Percentiles rank a stretch among this genome's conserved stretches.
Conservation (phyloP, 2,329 filamentous ascomycete species). For the Pyrenochaeta sp. region DNA sequence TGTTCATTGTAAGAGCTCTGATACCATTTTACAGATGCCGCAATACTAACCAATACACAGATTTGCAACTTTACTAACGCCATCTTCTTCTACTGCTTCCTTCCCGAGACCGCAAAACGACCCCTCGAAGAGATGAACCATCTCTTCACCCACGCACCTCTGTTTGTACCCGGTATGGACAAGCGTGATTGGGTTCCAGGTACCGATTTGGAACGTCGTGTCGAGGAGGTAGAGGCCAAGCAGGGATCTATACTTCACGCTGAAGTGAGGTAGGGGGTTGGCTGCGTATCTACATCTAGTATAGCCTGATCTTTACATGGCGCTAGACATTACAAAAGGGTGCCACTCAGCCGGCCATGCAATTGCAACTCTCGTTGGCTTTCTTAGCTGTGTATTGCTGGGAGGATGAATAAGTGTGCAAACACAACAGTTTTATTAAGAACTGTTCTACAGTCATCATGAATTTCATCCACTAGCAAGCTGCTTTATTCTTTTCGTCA, state of each 20-base stretch:
- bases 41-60: slow-evolving; percentile 19
- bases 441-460: too few relatives aligned
- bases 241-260: slow-evolving; percentile 30
- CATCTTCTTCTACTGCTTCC: slow-evolving; percentile 70
- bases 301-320: too few relatives aligned
- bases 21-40: background rate
- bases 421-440: too few relatives aligned
- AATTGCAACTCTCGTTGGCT: too few relatives aligned
- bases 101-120: slow-evolving; percentile 70
- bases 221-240: slow-evolving; percentile 66
- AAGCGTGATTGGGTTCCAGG: slow-evolving; percentile 58
- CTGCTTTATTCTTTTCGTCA: too few relatives aligned
- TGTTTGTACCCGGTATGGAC: slow-evolving; percentile 67
- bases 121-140: slow-evolving; percentile 74
- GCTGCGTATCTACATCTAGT: too few relatives aligned
- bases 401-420: too few relatives aligned
- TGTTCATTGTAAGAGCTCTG: slow-evolving; percentile 65
- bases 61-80: slow-evolving; percentile 74
- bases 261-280: slow-evolving; percentile 13
- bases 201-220: slow-evolving; percentile 66
- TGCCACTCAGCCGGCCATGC: too few relatives aligned
- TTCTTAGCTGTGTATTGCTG: too few relatives aligned
- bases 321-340: too few relatives aligned
- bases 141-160: slow-evolving; percentile 70
- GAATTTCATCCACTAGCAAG: too few relatives aligned